A percentile compares a stretch with the other conserved stretches of the same genome.
phyloP scores from a whole-genome alignment of 805 yeast species.

The Crinitomyces ghanaensis region DNA sequence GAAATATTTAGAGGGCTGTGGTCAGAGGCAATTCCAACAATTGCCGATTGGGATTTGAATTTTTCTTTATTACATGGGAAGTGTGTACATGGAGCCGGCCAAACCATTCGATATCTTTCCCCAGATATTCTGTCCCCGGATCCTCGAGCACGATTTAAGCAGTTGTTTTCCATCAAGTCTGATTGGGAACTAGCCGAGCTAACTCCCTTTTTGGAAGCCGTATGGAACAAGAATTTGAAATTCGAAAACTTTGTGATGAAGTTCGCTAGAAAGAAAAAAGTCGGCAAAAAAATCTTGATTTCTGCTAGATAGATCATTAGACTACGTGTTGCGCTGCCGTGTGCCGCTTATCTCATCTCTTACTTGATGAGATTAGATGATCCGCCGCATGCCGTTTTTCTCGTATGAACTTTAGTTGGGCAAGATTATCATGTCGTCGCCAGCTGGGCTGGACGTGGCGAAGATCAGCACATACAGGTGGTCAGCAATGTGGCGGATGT shows the following conservation, averaged over 20 bases:
- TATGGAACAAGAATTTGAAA: slow-evolving; percentile 43
- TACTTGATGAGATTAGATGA: no score
- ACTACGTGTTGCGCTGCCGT: not conserved
- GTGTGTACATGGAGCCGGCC: slow-evolving; percentile 37
- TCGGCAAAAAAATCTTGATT: slow-evolving; percentile 32
- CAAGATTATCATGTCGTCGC: not conserved
- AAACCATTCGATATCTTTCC: slow-evolving; percentile 43
- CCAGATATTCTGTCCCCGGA: slow-evolving; percentile 37
- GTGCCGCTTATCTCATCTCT: not conserved
- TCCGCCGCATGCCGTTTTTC: no score
- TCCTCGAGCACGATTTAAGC: slow-evolving; percentile 37
- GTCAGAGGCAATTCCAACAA: slow-evolving; percentile 23
- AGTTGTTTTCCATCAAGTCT: slow-evolving; percentile 42
- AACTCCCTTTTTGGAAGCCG: slow-evolving; percentile 49
- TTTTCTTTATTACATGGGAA: slow-evolving; percentile 43
- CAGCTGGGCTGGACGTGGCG: slow-evolving; percentile 1
- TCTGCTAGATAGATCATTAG: slow-evolving; percentile 24
- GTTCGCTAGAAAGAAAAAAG: slow-evolving; percentile 42
- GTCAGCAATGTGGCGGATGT: slow-evolving; percentile 7
- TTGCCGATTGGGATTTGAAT: slow-evolving; percentile 51
- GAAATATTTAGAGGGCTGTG: slow-evolving; percentile 34
- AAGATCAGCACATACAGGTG: slow-evolving; percentile 1
- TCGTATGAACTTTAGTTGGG: no score
- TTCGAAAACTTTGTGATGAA: slow-evolving; percentile 51
- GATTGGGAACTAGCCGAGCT: slow-evolving; percentile 55